phyloP scores from a whole-genome alignment of 2,329 filamentous ascomycete species.

The Talaromyces sp. region DNA sequence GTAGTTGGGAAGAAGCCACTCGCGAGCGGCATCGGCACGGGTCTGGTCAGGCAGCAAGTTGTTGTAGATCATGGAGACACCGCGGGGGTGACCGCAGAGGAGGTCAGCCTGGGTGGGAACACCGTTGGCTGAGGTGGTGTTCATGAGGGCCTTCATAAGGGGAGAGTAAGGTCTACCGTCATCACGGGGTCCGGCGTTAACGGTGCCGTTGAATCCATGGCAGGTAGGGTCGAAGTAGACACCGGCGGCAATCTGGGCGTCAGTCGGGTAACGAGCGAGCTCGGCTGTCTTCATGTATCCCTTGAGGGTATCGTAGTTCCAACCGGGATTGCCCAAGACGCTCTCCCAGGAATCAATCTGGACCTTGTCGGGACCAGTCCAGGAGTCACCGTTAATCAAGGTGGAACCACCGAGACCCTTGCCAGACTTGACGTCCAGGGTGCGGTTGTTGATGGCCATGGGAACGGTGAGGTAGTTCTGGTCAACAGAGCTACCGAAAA shows the following conservation, averaged over 20 bases:
- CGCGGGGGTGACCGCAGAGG: conserved; percentile 21
- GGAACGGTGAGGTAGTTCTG: conserved; percentile 15
- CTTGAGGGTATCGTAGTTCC: conserved; percentile 41
- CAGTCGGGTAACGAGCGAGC: conserved; percentile 14
- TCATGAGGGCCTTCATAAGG: conserved; percentile 20
- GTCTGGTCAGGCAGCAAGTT: conserved; percentile 18
- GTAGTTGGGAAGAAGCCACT: conserved; percentile 23
- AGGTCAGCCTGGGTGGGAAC: conserved; percentile 17
- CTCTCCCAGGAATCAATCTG: conserved; percentile 21
- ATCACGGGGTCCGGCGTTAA: conserved; percentile 19
- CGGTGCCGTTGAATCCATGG: conserved; percentile 19
- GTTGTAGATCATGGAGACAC: conserved; percentile 26
- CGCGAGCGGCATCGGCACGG: conserved; percentile 23
- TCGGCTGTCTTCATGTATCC: conserved; percentile 44
- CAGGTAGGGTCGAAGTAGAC: conserved; percentile 18
- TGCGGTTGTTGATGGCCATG: conserved; percentile 17
- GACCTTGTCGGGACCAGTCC: conserved; percentile 23
- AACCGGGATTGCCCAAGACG: conserved; percentile 40
- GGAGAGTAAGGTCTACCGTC: conserved; percentile 17
- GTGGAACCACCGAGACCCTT: conserved; percentile 25
- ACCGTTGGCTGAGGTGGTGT: conserved; percentile 8
- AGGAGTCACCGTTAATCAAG: conserved; percentile 23
- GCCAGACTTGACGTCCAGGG: conserved; percentile 16
- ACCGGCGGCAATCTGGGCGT: conserved; percentile 16
- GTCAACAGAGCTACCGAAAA: conserved; percentile 21